phyloP scores from a whole-genome alignment of 805 yeast genomes.

The Candida hungchunana region DNA sequence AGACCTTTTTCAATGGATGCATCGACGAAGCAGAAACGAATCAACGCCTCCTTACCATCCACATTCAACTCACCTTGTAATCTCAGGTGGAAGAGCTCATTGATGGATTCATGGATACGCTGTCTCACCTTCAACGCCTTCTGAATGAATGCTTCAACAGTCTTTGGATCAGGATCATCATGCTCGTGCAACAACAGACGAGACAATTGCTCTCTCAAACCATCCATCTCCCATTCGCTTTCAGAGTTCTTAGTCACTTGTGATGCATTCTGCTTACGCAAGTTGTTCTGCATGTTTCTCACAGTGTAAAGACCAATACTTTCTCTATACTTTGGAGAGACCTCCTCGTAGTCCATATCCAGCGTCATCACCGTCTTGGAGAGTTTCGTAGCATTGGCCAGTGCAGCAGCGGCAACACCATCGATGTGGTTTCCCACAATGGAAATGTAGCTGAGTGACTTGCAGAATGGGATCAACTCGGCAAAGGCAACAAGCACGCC shows the following conservation, averaged over 20 bases:
- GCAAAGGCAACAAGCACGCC: conserved; percentile 59
- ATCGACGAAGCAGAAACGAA: conserved; percentile 68
- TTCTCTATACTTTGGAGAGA: conserved; percentile 57
- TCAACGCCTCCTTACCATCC: conserved; percentile 76
- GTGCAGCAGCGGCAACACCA: conserved; percentile 55
- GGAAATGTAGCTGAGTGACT: conserved; percentile 60
- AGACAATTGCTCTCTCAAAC: conserved; percentile 50
- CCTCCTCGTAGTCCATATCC: conserved; percentile 56
- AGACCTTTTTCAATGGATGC: conserved; percentile 60
- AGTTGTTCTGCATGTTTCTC: conserved; percentile 67
- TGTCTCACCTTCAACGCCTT: conserved; percentile 35
- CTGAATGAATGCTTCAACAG: conserved; percentile 32
- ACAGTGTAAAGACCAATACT: conserved; percentile 72
- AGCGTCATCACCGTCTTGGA: conserved; percentile 60
- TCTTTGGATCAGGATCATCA: conserved; percentile 23
- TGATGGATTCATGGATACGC: conserved; percentile 43
- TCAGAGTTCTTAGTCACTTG: background rate
- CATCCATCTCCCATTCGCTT: conserved; percentile 40
- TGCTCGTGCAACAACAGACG: conserved; percentile 35
- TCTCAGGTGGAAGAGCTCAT: conserved; percentile 57
- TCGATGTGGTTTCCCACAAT: conserved; percentile 64
- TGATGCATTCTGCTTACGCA: conserved; percentile 17
- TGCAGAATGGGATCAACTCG: conserved; percentile 68
- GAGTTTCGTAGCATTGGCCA: conserved; percentile 61
- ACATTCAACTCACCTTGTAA: conserved; percentile 49